Base-by-base conservation (phyloP, 2,329 filamentous ascomycete genomes). In the Bertia moriformis region DNA sequence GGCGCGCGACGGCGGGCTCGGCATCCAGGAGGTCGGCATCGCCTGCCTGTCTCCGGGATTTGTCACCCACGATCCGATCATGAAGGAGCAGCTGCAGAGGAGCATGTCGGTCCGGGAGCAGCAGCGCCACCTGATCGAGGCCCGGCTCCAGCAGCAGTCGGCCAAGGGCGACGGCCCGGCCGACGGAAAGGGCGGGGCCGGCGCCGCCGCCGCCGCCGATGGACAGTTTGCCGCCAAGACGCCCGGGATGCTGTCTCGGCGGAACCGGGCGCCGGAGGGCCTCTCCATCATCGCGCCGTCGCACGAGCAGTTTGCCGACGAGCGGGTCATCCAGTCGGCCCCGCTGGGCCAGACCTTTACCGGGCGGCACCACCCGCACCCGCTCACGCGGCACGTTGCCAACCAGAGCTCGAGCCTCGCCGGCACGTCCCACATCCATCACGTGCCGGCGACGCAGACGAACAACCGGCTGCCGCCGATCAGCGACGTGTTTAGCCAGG, bases 31-130 rank as follows among this genome's bases (percentile, higher is more conserved):
- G 59, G 83, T 96, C 18, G 91, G 91, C 42, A 70, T 96, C 41
- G 89, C 89, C 32, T 98, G 91, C 52, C 67, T 98, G 40, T 96
- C 91, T 2, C 91, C 91, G 0, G 91, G 91, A 40, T 96, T 98
- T 52, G 79, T 93, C 47, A 96, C 91, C 14, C 84, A 96, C 50
- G 87, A 98, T 58, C 89, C 91, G n/a, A 73, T 83, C 15, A 93
- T 95, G 86, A 81, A 91, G 54, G 86, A 94, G 59, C 88, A 96
- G 59, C 66, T 98, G 39, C 87, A 96, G 60, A 78, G 89, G 48
- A 96, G 91, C 59, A 76, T 95, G 59, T 87, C 83, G 36, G 88
- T 98, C 19, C 73, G 88, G 45, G 89, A 98, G 48, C 86, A 94
- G 56, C 91, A 98, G 59, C 73, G 89, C 48, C 83, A 86, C 47